Evolutionary conservation across 495 filamentous ascomycete genomes (phyloP), one percentile per base, ranked within the genome.

Genomic region (Alectoria sarmentosa): DNA sequence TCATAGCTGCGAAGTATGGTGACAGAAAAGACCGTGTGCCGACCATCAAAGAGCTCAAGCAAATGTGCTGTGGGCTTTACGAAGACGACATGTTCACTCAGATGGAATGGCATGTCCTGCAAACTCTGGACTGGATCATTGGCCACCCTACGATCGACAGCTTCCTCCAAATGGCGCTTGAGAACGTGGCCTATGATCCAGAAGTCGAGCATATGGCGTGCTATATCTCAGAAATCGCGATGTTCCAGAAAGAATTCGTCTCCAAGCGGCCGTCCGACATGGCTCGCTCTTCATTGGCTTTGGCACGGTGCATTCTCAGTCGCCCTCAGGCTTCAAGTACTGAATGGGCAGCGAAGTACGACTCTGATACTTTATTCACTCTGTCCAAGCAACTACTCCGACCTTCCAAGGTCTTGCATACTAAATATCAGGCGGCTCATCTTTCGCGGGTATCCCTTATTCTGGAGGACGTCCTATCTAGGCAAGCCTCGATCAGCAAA

Each of bases 1-100:
- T 99, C 69, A 96, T 99, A 67, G 93, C 94, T 64, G 89, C 94
- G 73, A 99, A 99, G 80, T 99, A 96, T 76, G 95, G 96, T 34
- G 94, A 99, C 77, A 89, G 89, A 78, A 99, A 99, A 81, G 94
- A 99, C 70, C 83, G 90, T 30, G 95, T 99, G 10, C 94, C 94
- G 21, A 92, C 92, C 44, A 92, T 99, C 74, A 86, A 89, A 71
- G 94, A 99, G 70, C 79, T 99, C 64, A 96, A 95, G 81, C 92
- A 91, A 59, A 98, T 99, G 95, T 99, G 94, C 80, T 98, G 95
- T 80, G 90, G 88, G 23, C 84, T 97, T 32, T 99, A 99, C 74
- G 94, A 99, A 73, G 92, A 96, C 19, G 94, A 96, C 73, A 98
- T 99, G 94, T 99, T 99, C 77, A 92, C 90, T 21, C 94, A 99